Percentiles rank a stretch among this genome's conserved stretches.
phyloP scores from a whole-genome alignment of 176 grass and related monocot species.

The Oryza longistaminata region DNA sequence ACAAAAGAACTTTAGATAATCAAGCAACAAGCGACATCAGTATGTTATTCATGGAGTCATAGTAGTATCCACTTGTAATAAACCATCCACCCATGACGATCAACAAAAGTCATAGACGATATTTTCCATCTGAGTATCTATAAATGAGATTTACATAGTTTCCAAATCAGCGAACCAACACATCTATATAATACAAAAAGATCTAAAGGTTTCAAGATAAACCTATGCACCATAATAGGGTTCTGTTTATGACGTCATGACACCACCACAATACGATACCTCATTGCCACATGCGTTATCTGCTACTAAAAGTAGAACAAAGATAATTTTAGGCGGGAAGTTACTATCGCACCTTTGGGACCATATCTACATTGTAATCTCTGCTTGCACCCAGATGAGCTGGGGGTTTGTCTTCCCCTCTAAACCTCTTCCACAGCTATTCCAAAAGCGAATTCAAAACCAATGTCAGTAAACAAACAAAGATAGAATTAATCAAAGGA shows the following conservation, averaged over 20 bases:
- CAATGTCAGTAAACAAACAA: background rate
- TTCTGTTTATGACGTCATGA: background rate
- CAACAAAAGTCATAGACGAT: background rate
- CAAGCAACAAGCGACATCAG: background rate
- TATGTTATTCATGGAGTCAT: background rate
- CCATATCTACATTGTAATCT: conserved; percentile 97
- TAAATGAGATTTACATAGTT: conserved; percentile 15
- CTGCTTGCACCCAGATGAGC: conserved; percentile 78
- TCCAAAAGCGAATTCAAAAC: conserved; percentile 26
- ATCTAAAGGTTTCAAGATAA: conserved; percentile 18
- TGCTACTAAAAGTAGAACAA: conserved; percentile 16
- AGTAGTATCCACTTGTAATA: background rate
- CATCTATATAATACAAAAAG: background rate
- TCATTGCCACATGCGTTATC: background rate
- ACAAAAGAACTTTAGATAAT: conserved; percentile 37
- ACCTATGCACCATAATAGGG: background rate
- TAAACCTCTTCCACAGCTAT: conserved; percentile 92
- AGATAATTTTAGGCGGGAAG: conserved; percentile 25
- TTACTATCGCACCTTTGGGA: conserved; percentile 66
- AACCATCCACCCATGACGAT: background rate
- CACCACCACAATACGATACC: background rate
- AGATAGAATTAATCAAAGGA: conserved; percentile 20
- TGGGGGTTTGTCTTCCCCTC: conserved; percentile 85
- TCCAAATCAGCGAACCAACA: background rate
- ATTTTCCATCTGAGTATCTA: background rate